phyloP scores from a whole-genome alignment of 176 grass and related monocot genomes.

The sorghum (Sorghum bicolor) region DNA sequence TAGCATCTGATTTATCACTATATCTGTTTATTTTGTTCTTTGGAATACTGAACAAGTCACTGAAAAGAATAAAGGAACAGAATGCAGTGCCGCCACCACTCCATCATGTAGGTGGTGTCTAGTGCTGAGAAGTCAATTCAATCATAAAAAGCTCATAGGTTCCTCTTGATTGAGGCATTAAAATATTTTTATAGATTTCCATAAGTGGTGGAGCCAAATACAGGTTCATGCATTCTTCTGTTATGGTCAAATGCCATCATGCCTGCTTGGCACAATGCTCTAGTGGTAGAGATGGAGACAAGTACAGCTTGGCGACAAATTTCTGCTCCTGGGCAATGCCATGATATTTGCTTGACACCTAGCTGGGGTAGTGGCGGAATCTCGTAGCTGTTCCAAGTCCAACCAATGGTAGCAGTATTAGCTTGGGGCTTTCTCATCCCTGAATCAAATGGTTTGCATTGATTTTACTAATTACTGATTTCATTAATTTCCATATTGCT shows the following conservation, averaged over 20 bases:
- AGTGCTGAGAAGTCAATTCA: slow-evolving; percentile 43
- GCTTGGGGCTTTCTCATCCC: background rate
- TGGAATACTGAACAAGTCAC: slow-evolving; percentile 27
- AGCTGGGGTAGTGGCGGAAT: slow-evolving; percentile 38
- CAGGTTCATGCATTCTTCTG: slow-evolving; percentile 30
- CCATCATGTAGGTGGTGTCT: slow-evolving; percentile 33
- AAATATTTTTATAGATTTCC: slow-evolving; percentile 37
- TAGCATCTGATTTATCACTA: slow-evolving; percentile 35
- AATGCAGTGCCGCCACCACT: slow-evolving; percentile 38
- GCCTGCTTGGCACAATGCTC: slow-evolving; percentile 29
- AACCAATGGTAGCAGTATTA: background rate
- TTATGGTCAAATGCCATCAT: slow-evolving; percentile 40
- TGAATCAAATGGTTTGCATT: background rate
- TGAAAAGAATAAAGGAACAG: slow-evolving; percentile 46
- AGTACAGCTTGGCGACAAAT: slow-evolving; percentile 24
- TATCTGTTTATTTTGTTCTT: slow-evolving; percentile 43
- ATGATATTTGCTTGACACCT: slow-evolving; percentile 41
- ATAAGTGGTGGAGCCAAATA: slow-evolving; percentile 54
- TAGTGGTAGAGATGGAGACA: slow-evolving; percentile 23
- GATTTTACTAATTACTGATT: background rate
- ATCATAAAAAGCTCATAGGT: slow-evolving; percentile 22
- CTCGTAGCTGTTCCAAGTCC: slow-evolving; percentile 29
- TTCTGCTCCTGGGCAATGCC: slow-evolving; percentile 4
- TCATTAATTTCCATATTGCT: no score
- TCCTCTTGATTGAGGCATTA: slow-evolving; percentile 35